Evolutionary conservation across 2,329 filamentous ascomycete genomes (phyloP).

Genomic region (Arthroderma sp.): DNA sequence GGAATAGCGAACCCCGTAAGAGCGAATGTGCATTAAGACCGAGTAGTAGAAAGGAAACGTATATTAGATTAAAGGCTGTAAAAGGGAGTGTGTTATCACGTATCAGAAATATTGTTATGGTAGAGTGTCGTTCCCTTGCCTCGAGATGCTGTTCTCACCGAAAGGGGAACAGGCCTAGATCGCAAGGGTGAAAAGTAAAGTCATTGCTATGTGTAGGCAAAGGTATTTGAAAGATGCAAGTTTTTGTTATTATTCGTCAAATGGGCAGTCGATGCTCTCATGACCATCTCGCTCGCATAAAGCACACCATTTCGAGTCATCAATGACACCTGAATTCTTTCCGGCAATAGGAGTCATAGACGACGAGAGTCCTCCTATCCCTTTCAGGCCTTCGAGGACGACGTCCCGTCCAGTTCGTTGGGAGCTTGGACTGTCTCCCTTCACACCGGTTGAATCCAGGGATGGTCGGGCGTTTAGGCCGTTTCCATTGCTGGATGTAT

Average conservation of each 20-base stretch:
- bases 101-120: no score
- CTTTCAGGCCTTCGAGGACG: conserved; percentile 30
- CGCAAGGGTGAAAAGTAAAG: not conserved
- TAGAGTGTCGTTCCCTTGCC: no score
- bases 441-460: conserved; percentile 2
- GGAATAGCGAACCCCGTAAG: no score
- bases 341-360: conserved; percentile 55
- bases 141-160: no score
- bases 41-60: no score
- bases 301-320: conserved; percentile 89
- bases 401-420: conserved; percentile 30
- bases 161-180: not conserved
- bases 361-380: conserved; percentile 24
- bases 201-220: not conserved
- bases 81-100: no score
- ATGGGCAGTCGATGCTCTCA: conserved; percentile 86
- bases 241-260: conserved; percentile 50
- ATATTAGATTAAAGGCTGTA: no score
- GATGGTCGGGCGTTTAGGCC: not conserved
- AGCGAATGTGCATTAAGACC: no score
- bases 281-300: conserved; percentile 93
- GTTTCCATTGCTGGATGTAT: not conserved
- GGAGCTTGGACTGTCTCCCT: conserved; percentile 12
- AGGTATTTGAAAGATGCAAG: not conserved
- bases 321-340: conserved; percentile 63